Percentiles rank a stretch among this genome's conserved stretches.
Conservation (phyloP, 2,329 filamentous ascomycete species). For the Claviceps monticola region DNA sequence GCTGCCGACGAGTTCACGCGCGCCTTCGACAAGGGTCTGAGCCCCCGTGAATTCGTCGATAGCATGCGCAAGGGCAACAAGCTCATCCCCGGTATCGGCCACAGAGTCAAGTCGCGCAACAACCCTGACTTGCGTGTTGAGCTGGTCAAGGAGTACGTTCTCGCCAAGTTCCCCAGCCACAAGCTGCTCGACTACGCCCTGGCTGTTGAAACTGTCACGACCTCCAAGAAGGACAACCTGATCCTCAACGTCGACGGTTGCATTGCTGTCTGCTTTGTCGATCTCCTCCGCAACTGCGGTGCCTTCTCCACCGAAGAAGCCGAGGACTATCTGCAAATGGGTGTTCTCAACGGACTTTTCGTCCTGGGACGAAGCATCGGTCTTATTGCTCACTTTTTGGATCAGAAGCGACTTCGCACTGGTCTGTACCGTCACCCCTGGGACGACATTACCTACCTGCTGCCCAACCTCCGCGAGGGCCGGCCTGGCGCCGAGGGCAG, state of each 20-base stretch:
- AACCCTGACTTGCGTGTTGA: conserved; percentile 99
- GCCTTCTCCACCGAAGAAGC: conserved; percentile 93
- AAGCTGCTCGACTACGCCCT: conserved; percentile 98
- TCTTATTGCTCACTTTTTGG: conserved; percentile 98
- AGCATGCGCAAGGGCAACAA: conserved; percentile 99
- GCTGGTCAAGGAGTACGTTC: conserved; percentile 97
- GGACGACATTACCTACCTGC: conserved; percentile 94
- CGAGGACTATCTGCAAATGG: conserved; percentile 98
- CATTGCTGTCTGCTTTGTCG: conserved; percentile 97
- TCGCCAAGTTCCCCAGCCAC: conserved; percentile 92
- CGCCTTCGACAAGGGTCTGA: conserved; percentile 95
- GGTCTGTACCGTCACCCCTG: conserved; percentile 98
- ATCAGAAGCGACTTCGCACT: conserved; percentile 98
- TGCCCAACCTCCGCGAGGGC: conserved; percentile 63
- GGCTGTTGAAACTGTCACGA: conserved; percentile 94
- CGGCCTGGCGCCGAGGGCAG: conserved; percentile 66
- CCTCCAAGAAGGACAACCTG: conserved; percentile 99
- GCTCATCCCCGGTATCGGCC: conserved; percentile 97
- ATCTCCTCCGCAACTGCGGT: conserved; percentile 93
- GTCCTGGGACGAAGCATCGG: conserved; percentile 93
- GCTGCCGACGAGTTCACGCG: conserved; percentile 97
- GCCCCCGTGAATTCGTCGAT: conserved; percentile 97
- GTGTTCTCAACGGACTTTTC: conserved; percentile 98
- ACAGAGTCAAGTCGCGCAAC: conserved; percentile 99
- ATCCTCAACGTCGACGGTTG: conserved; percentile 98